Evolutionary conservation across 2,329 filamentous ascomycete species (phyloP).

Genomic region (Aspergillus sp.): DNA sequence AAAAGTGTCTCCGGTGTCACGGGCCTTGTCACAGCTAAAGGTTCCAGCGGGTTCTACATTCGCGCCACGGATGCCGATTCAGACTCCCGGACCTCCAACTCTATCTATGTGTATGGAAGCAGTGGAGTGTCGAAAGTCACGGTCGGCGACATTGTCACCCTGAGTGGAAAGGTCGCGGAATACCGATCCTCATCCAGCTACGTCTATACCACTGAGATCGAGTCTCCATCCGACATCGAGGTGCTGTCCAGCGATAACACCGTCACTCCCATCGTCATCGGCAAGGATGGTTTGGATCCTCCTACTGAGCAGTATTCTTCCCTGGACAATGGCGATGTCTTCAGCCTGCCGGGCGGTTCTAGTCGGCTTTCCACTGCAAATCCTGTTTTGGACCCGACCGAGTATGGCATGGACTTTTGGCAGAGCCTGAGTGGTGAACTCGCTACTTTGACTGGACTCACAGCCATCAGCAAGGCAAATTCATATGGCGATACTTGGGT

Average conservation of each 20-base stretch:
- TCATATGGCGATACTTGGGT: constrained; percentile 70
- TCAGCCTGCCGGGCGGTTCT: constrained; percentile 64
- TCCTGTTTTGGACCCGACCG: constrained; percentile 60
- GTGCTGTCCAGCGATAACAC: constrained; percentile 57
- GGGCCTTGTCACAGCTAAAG: constrained; percentile 66
- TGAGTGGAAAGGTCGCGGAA: constrained; percentile 64
- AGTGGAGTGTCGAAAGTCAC: constrained; percentile 54
- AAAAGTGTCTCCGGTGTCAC: constrained; percentile 60
- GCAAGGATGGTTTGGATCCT: constrained; percentile 57
- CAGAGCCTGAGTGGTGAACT: constrained; percentile 68
- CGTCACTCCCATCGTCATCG: constrained; percentile 63
- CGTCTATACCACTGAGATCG: constrained; percentile 66
- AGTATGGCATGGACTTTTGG: constrained; percentile 74
- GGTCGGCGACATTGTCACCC: constrained; percentile 64
- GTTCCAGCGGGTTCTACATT: constrained; percentile 64
- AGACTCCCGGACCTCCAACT: constrained; percentile 62
- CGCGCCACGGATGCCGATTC: constrained; percentile 61
- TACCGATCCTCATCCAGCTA: constrained; percentile 60
- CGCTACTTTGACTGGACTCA: constrained; percentile 62
- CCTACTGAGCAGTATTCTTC: constrained; percentile 63
- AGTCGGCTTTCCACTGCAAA: constrained; percentile 61
- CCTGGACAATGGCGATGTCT: constrained; percentile 67
- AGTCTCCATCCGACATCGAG: constrained; percentile 55
- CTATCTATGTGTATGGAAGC: constrained; percentile 65
- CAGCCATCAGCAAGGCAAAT: constrained; percentile 63